Base-by-base conservation (phyloP, 1,139 yeast genomes). In the Candida labiduridarum region DNA sequence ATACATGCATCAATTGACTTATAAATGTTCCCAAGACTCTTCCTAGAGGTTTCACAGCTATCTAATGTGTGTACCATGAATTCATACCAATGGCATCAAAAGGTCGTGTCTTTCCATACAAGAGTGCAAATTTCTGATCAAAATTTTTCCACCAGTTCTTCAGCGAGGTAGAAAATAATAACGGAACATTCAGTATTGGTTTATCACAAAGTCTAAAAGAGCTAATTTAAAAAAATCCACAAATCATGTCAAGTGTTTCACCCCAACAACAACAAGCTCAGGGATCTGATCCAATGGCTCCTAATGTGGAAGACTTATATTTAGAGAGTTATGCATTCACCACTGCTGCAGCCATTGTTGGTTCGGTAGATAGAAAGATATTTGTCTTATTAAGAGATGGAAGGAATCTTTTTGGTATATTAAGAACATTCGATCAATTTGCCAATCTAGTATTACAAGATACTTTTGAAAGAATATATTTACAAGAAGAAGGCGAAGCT, bases 341-440 rank as follows among this genome's bases (percentile, higher is more conserved):
- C 48, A 94, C 99, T 0, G 96, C 98, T 0, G 98, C 98, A 1
- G 96, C 97, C 29, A 83, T 94, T 49, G 91, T 94, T 43, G 97
- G 96, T 27, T 87, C 96, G 16, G 96, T 94, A 18, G 98, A 94
- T 67, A 83, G 96, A 67, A 86, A 85, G 62, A 87, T 90, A 39
- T 86, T 90, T 60, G 96, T 91, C 8, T 79, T 90, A 45, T 76
- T 94, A 58, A 86, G 97, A 65, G 99, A 92, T 65, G 98, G 98
- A 34, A 81, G 95, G 59, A 85, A 86, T 59, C 74, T 94, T 40
- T 87, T 89, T 67, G 99, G 99, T 31, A 89, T 92, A 29, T 76
- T 94, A 59, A 82, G 99, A 68, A 91, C 98, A 1, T 94, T 94
- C 68, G 99, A 94, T 71, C 98, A 94, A 67, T 94, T 87, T 68